Percentiles rank a stretch among this genome's conserved stretches.
Evolutionary conservation across 495 filamentous ascomycete genomes (phyloP).

Genomic region (Filosporella fistucella): DNA sequence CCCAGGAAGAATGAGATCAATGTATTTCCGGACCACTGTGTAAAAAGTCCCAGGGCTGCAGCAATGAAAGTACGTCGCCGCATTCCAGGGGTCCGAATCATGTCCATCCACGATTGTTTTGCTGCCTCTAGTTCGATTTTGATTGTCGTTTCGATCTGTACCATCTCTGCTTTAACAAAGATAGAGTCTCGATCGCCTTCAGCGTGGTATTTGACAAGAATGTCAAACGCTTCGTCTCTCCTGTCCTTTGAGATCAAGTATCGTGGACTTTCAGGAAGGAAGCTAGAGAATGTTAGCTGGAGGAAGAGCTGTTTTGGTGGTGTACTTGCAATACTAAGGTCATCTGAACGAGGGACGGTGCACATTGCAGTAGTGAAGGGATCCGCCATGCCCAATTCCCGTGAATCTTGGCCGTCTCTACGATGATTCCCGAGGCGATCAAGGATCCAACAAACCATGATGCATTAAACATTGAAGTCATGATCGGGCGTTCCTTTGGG

Average conservation of each 20-base stretch:
- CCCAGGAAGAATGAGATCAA: conserved; percentile 35
- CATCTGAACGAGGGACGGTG: conserved; percentile 17
- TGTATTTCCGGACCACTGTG: conserved; percentile 49
- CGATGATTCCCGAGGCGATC: conserved; percentile 14
- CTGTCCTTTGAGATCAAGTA: conserved; percentile 55
- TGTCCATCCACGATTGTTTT: conserved; percentile 38
- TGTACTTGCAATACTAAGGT: conserved; percentile 6
- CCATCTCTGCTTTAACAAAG: conserved; percentile 50
- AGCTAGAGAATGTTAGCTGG: conserved; percentile 2
- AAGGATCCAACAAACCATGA: conserved; percentile 47
- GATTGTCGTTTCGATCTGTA: conserved; percentile 47
- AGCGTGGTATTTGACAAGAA: conserved; percentile 52
- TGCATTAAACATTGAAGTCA: conserved; percentile 65
- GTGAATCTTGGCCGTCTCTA: conserved; percentile 9
- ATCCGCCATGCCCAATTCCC: conserved; percentile 18
- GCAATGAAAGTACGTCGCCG: conserved; percentile 45
- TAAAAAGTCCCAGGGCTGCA: conserved; percentile 43
- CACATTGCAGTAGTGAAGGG: conserved; percentile 18
- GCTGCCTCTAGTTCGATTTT: conserved; percentile 41
- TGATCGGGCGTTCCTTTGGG: conserved; percentile 59
- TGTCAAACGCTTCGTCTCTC: conserved; percentile 47
- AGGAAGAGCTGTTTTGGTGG: background rate
- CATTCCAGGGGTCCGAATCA: conserved; percentile 40
- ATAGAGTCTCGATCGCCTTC: conserved; percentile 48
- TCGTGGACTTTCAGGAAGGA: conserved; percentile 48